These are phyloP conservation scores for Acer saccharum DNA, from an alignment of 345 rosid genomes.

Conservation along the genomic window DNA sequence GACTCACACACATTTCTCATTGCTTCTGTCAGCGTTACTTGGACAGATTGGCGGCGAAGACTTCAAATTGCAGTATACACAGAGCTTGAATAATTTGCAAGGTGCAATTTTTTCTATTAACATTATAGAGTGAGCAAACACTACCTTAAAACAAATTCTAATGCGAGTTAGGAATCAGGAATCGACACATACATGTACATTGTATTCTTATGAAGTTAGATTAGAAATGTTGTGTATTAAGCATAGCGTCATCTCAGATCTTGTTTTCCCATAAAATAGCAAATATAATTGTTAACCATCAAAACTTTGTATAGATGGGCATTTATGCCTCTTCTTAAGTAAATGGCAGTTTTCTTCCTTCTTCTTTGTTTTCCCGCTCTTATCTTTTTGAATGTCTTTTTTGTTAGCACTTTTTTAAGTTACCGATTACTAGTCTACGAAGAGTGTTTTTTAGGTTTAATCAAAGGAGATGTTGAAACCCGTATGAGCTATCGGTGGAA, in stretches of 20 bases:
- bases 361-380: neutral
- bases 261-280: neutral
- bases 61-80: neutral
- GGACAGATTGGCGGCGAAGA: neutral
- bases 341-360: conserved; percentile 1
- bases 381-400: neutral
- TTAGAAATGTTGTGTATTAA: conserved; percentile 28
- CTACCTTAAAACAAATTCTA: conserved; percentile 3
- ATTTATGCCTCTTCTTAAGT: conserved; percentile 7
- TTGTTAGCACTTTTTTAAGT: neutral
- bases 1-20: neutral
- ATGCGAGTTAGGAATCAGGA: conserved; percentile 11
- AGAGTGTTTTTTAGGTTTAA: neutral
- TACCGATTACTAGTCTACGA: neutral
- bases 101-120: conserved; percentile 1
- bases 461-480: too few relatives aligned
- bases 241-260: neutral
- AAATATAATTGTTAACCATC: conserved; percentile 1
- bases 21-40: neutral
- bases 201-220: conserved; percentile 22
- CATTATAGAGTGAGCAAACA: conserved; percentile 1
- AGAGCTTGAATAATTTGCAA: conserved; percentile 8
- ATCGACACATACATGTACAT: conserved; percentile 23
- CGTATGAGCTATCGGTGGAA: too few relatives aligned
- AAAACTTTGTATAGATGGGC: conserved; percentile 25